Base-by-base conservation (phyloP, 164 flowering plant genomes). In the Stephania japonica region DNA sequence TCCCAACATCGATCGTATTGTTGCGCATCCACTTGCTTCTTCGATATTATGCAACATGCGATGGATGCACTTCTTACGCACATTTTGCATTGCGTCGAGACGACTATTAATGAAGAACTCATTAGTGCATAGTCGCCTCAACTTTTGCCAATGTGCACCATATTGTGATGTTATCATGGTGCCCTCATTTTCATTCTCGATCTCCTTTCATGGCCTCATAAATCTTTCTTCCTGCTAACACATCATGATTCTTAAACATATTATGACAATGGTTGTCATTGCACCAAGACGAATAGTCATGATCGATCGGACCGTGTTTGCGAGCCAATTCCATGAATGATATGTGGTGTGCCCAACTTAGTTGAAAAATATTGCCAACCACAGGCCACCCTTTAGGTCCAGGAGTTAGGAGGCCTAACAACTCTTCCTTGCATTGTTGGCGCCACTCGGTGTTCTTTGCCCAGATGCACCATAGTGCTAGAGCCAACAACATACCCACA, bases 181-280 rank as follows among this genome's bases (percentile, higher is more conserved):
- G 6, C 73, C 73, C 23, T 71, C 73, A 71, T 71, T 71, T 18
- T 68, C 32, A 27, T 27, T 27, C 59, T n/a, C 7, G n/a, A 4
- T 42, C 63, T 68, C 68, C 68, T 44, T 64, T 72, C 74, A 72
- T 63, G 42, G 74, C 50, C 63, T 72, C 74, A 8, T 63, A 72
- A 5, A 72, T 42, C 53, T 42, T 72, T 42, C 74, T 42, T 21
- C 74, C 74, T 3, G 68, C 68, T 3, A 64, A 59, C 41, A 72
- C 44, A 41, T 64, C 74, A 44, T 72, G 68, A 42, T 43, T 64
- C 68, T 43, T 72, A 38, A 72, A 72, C 74, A 72, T 72, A 16
- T 63, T 42, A 72, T 65, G 53, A 72, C 74, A 3, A 72, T 41
- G 0, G 74, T 72, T 32, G 16, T 72, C 74, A 72, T 43, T 43